Base-by-base conservation (phyloP, 139 green algal species). In the Ettlia oleoabundans region DNA sequence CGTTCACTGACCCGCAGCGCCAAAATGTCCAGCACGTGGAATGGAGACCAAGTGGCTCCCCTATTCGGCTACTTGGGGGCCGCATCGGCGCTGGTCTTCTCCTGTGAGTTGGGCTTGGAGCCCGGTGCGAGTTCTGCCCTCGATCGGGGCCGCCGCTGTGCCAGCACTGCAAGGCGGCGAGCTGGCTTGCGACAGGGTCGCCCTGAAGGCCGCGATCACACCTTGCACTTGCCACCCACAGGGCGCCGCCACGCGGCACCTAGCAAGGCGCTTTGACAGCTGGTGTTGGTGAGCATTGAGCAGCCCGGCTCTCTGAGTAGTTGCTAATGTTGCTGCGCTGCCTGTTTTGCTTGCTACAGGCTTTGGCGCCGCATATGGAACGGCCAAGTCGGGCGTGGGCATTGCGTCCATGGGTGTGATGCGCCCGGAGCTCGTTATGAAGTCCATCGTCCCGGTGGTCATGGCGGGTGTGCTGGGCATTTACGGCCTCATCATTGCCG, bases 391-490 rank as follows among this genome's bases (percentile, higher is more conserved):
- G 21, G 97, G 97, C 33, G 97, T 99, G 2, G 97, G 97, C 40
- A 98, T 99, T 80, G 97, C 97, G 0, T 97, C 95, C 64, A 99
- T 99, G 97, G 97, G 97, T 83, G 97, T 99, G 19, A 98, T 99
- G 96, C 89, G 97, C 40, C 97, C 97, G 8, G 97, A 99, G 90
- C 92, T 99, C 81, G 97, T 99, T 40, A 99, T 99, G 97, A 99
- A 99, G 93, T 98, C 94, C 71, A 99, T 99, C 80, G 92, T 99
- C 19, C 97, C 97, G 32, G 86, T 99, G 55, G 95, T 99, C 86
- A 99, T 99, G 97, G 97, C 97, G 80, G 97, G 97, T 93, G 93
- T 99, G 82, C 91, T 99, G 58, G 97, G 97, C 83, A 99, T 99
- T 84, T 99, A 99, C 89, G 97, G 97, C 64, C 95, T 99, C 19